A percentile compares a stretch with the other conserved stretches of the same genome.
Conservation (phyloP, 2,329 filamentous ascomycete species). For the Fusarium sp. region DNA sequence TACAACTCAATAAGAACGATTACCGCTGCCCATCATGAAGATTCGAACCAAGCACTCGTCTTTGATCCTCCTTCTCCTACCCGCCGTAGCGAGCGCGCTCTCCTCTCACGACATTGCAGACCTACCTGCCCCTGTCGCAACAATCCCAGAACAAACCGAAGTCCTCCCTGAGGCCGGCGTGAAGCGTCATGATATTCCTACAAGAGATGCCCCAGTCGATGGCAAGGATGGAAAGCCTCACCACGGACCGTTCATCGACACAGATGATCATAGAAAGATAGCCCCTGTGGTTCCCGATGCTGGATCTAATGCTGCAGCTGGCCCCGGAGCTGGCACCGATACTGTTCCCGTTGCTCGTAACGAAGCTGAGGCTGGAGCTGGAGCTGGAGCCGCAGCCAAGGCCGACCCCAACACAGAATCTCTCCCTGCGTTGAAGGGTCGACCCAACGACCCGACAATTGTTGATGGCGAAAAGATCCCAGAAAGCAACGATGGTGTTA, state of each 20-base stretch:
- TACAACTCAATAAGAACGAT: slow-evolving; percentile 10
- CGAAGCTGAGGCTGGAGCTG: slow-evolving; percentile 12
- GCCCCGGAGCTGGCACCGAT: slow-evolving; percentile 13
- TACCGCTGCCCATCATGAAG: slow-evolving; percentile 65
- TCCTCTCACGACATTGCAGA: slow-evolving; percentile 50
- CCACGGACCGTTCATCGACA: slow-evolving; percentile 82
- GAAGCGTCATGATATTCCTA: slow-evolving; percentile 58
- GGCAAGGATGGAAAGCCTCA: slow-evolving; percentile 95
- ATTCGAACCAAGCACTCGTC: slow-evolving; percentile 67
- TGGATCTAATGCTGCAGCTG: slow-evolving; percentile 23
- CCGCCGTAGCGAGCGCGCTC: slow-evolving; percentile 65
- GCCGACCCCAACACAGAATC: slow-evolving; percentile 54
- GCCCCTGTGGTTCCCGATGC: slow-evolving; percentile 41
- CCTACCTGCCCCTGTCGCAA: slow-evolving; percentile 43
- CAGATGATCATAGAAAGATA: slow-evolving; percentile 53
- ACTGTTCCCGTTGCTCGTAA: slow-evolving; percentile 3
- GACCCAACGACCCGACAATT: slow-evolving; percentile 65
- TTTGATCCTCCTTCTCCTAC: slow-evolving; percentile 72
- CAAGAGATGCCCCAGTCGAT: slow-evolving; percentile 89
- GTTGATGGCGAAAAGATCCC: slow-evolving; percentile 73
- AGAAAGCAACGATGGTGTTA: slow-evolving; percentile 82
- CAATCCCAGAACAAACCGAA: slow-evolving; percentile 48
- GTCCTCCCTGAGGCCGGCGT: slow-evolving; percentile 45
- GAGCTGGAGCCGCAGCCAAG: slow-evolving; percentile 21
- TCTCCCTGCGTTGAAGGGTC: slow-evolving; percentile 62